Evolutionary conservation across 1,284 basidiomycete species (phyloP), one percentile per base, ranked within the genome.

Genomic region (Amylostereum areolatum): DNA sequence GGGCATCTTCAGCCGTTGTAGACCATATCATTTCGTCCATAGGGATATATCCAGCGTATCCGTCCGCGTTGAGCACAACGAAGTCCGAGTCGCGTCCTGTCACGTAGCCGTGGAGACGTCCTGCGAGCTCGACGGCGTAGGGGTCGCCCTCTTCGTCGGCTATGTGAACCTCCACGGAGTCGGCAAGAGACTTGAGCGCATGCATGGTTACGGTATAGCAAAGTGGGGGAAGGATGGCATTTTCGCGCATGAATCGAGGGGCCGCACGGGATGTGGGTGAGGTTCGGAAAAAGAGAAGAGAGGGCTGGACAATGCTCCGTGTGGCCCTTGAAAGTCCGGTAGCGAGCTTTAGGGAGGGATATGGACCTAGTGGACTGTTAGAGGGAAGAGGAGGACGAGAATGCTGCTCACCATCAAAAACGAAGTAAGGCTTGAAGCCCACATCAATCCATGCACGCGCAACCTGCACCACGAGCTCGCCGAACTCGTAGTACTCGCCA

Each of bases 81-180:
- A 88, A 92, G 64, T 93, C 91, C 1, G 88, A 90, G 70, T 92
- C 92, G 53, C 75, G 80, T 24, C 86, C 89, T 0, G 85, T 71
- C 45, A 94, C 85, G 56, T 85, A 93, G 30, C 79, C 91, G 3
- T 80, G 76, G 5, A 89, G 62, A 47, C 78, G 70, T 7, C 83
- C 87, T 0, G 93, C 93, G 11, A 95, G 71, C 51, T 87, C 85
- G 2, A 94, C 91, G 32, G 89, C 87, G 52, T 83, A 87, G 3
- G 87, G 87, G 66, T 97, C 93, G 3, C 85, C 92, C 65, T 97
- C 93, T 59, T 85, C 87, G 53, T 91, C 83, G 0, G 92, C 89
- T 48, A 87, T 85, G 62, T 86, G 77, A 3, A 88, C 56, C 35
- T 81, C 68, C 27, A 88, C 60, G 4, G 59, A 57, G 29, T 68